Percentiles rank a stretch among this genome's conserved stretches.
phyloP scores from a whole-genome alignment of 2,329 filamentous ascomycete species.

The Sphaerulina vaccinii region DNA sequence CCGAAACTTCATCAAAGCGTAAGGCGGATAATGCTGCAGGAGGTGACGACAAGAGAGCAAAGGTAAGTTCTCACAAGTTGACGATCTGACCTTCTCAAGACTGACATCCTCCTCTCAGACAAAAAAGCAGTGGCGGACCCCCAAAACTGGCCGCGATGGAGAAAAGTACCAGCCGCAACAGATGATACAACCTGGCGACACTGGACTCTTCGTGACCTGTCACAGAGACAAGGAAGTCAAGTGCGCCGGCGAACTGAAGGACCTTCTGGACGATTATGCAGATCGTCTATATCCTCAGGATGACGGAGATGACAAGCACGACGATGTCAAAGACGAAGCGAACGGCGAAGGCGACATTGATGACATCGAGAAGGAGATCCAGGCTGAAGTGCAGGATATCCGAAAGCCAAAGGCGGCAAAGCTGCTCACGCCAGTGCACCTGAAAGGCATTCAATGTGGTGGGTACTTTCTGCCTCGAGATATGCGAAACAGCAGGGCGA shows the following conservation, averaged over 20 bases:
- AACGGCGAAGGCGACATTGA: slow-evolving; percentile 41
- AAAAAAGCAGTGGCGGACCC: slow-evolving; percentile 47
- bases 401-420: slow-evolving; percentile 51
- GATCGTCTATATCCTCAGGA: slow-evolving; percentile 51
- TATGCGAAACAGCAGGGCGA: no score
- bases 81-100: background rate
- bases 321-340: slow-evolving; percentile 34
- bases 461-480: slow-evolving; percentile 35
- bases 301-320: slow-evolving; percentile 37
- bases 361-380: slow-evolving; percentile 72
- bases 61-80: background rate
- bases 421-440: slow-evolving; percentile 53
- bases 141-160: slow-evolving; percentile 35
- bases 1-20: slow-evolving; percentile 3
- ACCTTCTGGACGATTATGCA: slow-evolving; percentile 66
- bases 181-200: slow-evolving; percentile 64
- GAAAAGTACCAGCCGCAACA: slow-evolving; percentile 26
- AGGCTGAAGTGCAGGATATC: slow-evolving; percentile 67
- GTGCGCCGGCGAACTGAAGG: slow-evolving; percentile 65
- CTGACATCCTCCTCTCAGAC: slow-evolving; percentile 30
- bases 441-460: slow-evolving; percentile 59
- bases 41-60: slow-evolving; percentile 3
- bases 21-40: slow-evolving; percentile 4
- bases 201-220: slow-evolving; percentile 77
- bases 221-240: slow-evolving; percentile 68